A percentile compares a stretch with the other conserved stretches of the same genome.
Conservation (phyloP, 306 rosid species). For the Trifolium dubium region DNA sequence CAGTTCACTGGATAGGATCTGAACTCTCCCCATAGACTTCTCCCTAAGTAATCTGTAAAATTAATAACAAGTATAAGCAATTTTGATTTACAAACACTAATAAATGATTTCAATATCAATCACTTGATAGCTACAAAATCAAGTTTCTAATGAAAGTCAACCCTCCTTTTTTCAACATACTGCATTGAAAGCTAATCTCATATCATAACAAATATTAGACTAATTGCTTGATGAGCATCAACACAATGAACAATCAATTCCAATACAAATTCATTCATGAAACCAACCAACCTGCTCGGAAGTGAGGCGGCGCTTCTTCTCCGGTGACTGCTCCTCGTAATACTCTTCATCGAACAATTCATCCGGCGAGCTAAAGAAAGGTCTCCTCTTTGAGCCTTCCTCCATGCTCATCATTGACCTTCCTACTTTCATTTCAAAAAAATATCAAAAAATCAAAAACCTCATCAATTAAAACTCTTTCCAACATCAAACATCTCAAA, state of each 20-base stretch:
- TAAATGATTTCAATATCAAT: slow-evolving; percentile 39
- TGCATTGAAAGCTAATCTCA: slow-evolving; percentile 24
- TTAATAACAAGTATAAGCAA: slow-evolving; percentile 25
- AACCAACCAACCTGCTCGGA: slow-evolving; percentile 71
- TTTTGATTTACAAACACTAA: slow-evolving; percentile 25
- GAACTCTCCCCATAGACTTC: not conserved
- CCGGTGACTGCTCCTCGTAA: slow-evolving; percentile 88
- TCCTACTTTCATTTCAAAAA: slow-evolving; percentile 49
- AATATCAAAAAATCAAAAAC: not conserved
- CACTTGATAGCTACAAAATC: slow-evolving; percentile 32
- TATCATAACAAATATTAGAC: not conserved
- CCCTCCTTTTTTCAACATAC: not conserved
- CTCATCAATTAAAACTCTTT: slow-evolving; percentile 32
- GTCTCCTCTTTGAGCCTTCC: slow-evolving; percentile 75
- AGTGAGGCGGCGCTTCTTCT: slow-evolving; percentile 97
- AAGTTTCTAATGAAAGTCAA: slow-evolving; percentile 30
- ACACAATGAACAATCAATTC: slow-evolving; percentile 15
- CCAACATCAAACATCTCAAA: slow-evolving; percentile 2
- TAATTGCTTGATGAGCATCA: slow-evolving; percentile 20
- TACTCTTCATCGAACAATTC: slow-evolving; percentile 87
- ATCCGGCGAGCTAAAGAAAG: slow-evolving; percentile 81
- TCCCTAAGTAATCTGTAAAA: slow-evolving; percentile 17
- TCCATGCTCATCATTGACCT: slow-evolving; percentile 75
- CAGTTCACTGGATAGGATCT: not conserved
- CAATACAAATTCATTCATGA: not conserved